A percentile compares a stretch with the other conserved stretches of the same genome.
Evolutionary conservation across 495 filamentous ascomycete genomes (phyloP).

Genomic region (Evernia prunastri): DNA sequence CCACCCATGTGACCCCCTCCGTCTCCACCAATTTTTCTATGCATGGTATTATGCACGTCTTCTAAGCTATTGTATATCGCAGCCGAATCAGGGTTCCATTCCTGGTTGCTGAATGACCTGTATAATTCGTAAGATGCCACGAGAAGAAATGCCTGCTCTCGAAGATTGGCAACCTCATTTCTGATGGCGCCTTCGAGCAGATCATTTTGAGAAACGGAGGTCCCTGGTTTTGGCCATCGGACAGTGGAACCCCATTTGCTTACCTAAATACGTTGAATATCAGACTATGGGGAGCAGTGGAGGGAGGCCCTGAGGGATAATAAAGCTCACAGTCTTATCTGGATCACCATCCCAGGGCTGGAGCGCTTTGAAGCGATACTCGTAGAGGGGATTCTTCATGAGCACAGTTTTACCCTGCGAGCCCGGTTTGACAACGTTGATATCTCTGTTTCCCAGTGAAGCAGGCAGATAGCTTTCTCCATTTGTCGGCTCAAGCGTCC

Average conservation of each 20-base stretch:
- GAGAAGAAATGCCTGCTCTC: neutral
- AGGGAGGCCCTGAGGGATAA: neutral
- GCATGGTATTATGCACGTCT: no score
- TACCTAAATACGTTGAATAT: neutral
- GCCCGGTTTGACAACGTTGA: neutral
- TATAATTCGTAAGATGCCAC: neutral
- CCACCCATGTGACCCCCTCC: no score
- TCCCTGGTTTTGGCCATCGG: neutral
- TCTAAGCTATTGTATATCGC: conserved; percentile 9
- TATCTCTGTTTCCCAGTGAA: neutral
- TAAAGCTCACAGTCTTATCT: neutral
- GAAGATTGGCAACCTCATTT: neutral
- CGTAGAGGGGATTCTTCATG: neutral
- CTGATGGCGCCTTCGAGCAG: neutral
- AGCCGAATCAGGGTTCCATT: neutral
- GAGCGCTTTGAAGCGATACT: neutral
- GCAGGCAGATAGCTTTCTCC: neutral
- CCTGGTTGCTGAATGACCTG: neutral
- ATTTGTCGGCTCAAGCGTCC: no score
- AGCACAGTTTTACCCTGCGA: neutral
- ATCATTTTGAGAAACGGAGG: neutral
- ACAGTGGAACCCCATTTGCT: neutral
- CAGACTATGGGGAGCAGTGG: neutral
- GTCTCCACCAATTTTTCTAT: no score
- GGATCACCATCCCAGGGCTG: neutral